Percentiles rank a stretch among this genome's conserved stretches.
These are phyloP conservation scores for Daphne laureola DNA, from an alignment of 441 rosid genomes.

Conservation along the genomic window DNA sequence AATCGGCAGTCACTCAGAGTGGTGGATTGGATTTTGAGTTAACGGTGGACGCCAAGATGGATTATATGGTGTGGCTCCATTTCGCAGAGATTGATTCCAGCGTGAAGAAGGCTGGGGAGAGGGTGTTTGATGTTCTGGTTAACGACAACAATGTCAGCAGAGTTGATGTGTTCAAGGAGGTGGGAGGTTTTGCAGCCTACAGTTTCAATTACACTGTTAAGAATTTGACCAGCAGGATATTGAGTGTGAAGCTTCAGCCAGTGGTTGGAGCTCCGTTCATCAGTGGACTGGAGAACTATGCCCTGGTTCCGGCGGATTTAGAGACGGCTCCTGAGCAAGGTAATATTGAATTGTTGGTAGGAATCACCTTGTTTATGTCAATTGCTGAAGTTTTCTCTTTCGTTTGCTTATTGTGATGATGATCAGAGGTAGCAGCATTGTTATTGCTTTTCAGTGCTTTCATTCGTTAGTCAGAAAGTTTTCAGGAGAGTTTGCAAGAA, in stretches of 20 bases:
- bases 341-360: slow-evolving; percentile 14
- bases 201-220: slow-evolving; percentile 43
- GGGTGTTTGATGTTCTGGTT: slow-evolving; percentile 74
- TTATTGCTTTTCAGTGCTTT: no score
- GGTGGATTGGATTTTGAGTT: slow-evolving; percentile 54
- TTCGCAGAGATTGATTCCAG: slow-evolving; percentile 83
- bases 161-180: slow-evolving; percentile 56
- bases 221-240: slow-evolving; percentile 52
- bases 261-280: slow-evolving; percentile 58
- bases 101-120: slow-evolving; percentile 49
- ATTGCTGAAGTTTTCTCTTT: no score
- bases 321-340: slow-evolving; percentile 83
- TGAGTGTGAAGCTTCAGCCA: slow-evolving; percentile 56
- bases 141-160: slow-evolving; percentile 60
- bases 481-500: no score
- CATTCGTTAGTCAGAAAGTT: no score
- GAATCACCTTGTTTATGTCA: no score
- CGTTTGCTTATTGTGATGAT: no score
- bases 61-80: slow-evolving; percentile 92
- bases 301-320: slow-evolving; percentile 75
- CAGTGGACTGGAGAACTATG: slow-evolving; percentile 88
- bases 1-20: slow-evolving; percentile 46
- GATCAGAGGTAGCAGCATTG: no score
- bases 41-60: slow-evolving; percentile 76
- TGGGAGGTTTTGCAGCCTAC: slow-evolving; percentile 65